Percentiles rank a stretch among this genome's conserved stretches.
Evolutionary conservation across 768 basidiomycete species (phyloP).

Genomic region (Boletus insuetus): DNA sequence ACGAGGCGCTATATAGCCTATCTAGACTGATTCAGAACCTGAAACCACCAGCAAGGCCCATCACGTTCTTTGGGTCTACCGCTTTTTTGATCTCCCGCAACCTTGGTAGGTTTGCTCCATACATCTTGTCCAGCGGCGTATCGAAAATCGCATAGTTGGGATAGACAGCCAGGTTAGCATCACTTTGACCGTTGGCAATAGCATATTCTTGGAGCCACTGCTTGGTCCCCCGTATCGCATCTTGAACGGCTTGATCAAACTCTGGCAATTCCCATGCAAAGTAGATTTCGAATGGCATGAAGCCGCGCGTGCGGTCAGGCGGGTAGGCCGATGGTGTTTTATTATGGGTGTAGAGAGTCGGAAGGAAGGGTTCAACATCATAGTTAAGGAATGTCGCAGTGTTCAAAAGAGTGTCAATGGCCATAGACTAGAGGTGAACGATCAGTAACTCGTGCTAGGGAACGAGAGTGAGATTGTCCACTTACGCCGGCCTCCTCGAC

Average conservation of each 20-base stretch:
- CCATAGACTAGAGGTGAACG: no score
- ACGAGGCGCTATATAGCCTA: no score
- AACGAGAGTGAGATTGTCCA: no score
- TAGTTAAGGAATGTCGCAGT: slow-evolving; percentile 9
- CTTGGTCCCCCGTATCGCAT: slow-evolving; percentile 38
- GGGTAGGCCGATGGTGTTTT: slow-evolving; percentile 45
- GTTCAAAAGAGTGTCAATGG: slow-evolving; percentile 13
- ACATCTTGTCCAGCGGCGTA: slow-evolving; percentile 47
- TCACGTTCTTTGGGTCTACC: slow-evolving; percentile 55
- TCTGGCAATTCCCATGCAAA: not conserved
- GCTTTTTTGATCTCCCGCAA: slow-evolving; percentile 39
- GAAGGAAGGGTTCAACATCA: slow-evolving; percentile 50
- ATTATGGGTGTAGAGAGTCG: slow-evolving; percentile 37
- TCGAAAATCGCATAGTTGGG: slow-evolving; percentile 56
- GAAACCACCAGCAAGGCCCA: slow-evolving; percentile 62
- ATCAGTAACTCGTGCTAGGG: no score
- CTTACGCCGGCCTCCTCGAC: no score
- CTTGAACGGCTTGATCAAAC: slow-evolving; percentile 25
- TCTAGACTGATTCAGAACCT: slow-evolving; percentile 37
- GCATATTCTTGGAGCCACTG: slow-evolving; percentile 38
- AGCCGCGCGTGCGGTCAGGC: slow-evolving; percentile 32
- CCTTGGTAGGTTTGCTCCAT: slow-evolving; percentile 39
- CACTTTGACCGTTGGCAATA: not conserved
- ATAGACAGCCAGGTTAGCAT: slow-evolving; percentile 40
- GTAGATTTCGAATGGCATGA: slow-evolving; percentile 49